These are phyloP conservation scores for Cladophialophora psammophila DNA, from an alignment of 2,329 filamentous ascomycete genomes.

Conservation along the genomic window DNA sequence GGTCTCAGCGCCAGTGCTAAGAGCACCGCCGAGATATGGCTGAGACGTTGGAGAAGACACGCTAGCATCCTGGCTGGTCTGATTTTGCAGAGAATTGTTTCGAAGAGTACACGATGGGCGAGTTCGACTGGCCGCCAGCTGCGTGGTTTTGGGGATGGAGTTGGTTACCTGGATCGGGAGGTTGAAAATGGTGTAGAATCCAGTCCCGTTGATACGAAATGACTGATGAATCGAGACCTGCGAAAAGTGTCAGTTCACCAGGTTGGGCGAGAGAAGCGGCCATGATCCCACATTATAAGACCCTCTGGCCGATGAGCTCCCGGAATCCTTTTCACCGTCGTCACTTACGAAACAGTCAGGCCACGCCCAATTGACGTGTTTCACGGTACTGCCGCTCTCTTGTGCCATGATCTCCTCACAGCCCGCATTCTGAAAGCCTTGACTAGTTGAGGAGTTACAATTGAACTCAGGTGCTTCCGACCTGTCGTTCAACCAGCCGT, in stretches of 20 bases:
- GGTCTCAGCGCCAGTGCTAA: conserved; percentile 11
- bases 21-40: conserved; percentile 21
- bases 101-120: conserved; percentile 22
- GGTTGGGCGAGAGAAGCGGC: neutral
- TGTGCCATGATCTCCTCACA: conserved; percentile 69
- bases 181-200: conserved; percentile 75
- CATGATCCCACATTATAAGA: conserved; percentile 24
- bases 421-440: conserved; percentile 53
- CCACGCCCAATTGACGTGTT: conserved; percentile 77
- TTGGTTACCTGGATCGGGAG: conserved; percentile 74
- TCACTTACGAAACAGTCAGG: conserved; percentile 71
- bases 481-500: conserved; percentile 35
- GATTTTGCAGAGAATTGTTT: conserved; percentile 23
- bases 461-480: conserved; percentile 24
- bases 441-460: conserved; percentile 46
- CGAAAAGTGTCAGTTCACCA: neutral
- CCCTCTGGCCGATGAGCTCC: conserved; percentile 1
- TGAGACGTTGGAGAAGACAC: conserved; percentile 13
- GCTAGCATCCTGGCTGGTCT: conserved; percentile 23
- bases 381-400: conserved; percentile 72
- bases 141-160: conserved; percentile 54
- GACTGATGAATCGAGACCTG: conserved; percentile 75
- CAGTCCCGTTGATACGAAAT: conserved; percentile 69
- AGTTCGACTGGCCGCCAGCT: conserved; percentile 21
- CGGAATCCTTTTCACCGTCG: conserved; percentile 53